Base-by-base conservation (phyloP, 176 grass and related monocot genomes). In the Microstegium vimineum region DNA sequence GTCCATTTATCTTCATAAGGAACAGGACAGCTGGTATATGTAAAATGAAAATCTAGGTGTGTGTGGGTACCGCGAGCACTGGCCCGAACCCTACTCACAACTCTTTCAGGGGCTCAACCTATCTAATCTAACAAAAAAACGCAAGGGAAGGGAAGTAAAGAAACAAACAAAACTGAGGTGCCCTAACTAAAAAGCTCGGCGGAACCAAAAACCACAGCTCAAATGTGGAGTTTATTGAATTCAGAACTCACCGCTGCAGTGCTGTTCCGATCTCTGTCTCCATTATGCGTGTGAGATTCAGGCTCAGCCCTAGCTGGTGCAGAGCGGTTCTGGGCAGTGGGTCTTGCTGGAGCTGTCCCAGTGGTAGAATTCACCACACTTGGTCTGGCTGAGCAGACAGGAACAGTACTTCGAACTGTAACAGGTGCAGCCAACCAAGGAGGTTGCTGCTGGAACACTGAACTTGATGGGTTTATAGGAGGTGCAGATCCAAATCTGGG, bases 301-400 rank as follows among this genome's bases (percentile, higher is more conserved):
- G 34, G 45, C 68, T 91, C 69, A 13, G 54, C 66, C 16, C 54
- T 69, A 49, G 70, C 76, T 27, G 54, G 6, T 5, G 54, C 54
- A 8, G 81, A 72, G 28, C 70, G 40, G 30, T 76, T 71, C 32
- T 66, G 81, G 73, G 59, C 42, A 6, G 41, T 12, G 2, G 89
- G 79, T 51, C 74, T 69, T 42, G 40, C 70, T 65, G 18, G 71
- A 49, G 76, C 74, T 42, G 84, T 54, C 20, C 67, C 34, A 38
- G 49, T 27, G 34, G 8, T 60, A 37, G 41, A 45, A 74, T 75
- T 86, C 23, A 66, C 66, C 10, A 27, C 60, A 45, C 49, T 83
- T 28, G 92, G 84, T 64, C 87, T 76, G 4, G 81, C 84, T 75
- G 89, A 89, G 77, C 80, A 94, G 64, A 91, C 89, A 72, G 86